Conservation (phyloP, 2,329 filamentous ascomycete genomes). For the Coccinonectria pachysandricola region DNA sequence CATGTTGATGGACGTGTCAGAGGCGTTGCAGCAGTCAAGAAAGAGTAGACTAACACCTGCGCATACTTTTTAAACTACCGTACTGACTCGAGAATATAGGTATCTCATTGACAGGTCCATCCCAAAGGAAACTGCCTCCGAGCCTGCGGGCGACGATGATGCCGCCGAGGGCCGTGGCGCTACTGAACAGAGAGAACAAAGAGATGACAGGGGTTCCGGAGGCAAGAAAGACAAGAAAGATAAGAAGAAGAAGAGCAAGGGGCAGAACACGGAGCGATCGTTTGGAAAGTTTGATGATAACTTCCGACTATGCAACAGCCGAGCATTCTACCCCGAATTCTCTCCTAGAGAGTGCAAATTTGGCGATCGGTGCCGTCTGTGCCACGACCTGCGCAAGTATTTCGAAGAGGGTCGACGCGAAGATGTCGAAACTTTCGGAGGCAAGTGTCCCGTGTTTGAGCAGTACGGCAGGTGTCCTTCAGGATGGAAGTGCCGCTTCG, state of each 20-base stretch:
- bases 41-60: conserved; percentile 44
- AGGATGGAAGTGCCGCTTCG: conserved; percentile 93
- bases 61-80: background rate
- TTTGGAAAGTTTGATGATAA: conserved; percentile 75
- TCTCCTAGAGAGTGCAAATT: conserved; percentile 68
- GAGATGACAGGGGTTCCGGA: conserved; percentile 44
- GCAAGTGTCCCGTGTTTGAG: conserved; percentile 74
- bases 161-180: conserved; percentile 35
- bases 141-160: conserved; percentile 33
- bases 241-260: conserved; percentile 42
- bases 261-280: conserved; percentile 71
- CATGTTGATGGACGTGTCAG: conserved; percentile 28
- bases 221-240: conserved; percentile 27
- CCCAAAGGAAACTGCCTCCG: conserved; percentile 13
- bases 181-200: conserved; percentile 30
- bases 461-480: conserved; percentile 64
- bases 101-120: conserved; percentile 30
- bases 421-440: conserved; percentile 66
- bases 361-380: conserved; percentile 69
- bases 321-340: conserved; percentile 65
- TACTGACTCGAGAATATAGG: conserved; percentile 22
- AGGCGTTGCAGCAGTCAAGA: conserved; percentile 61
- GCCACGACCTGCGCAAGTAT: conserved; percentile 80
- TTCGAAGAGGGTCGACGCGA: conserved; percentile 69
- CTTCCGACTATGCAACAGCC: conserved; percentile 66